phyloP scores from a whole-genome alignment of 2,329 filamentous ascomycete species.

The Fonsecaea nubica region DNA sequence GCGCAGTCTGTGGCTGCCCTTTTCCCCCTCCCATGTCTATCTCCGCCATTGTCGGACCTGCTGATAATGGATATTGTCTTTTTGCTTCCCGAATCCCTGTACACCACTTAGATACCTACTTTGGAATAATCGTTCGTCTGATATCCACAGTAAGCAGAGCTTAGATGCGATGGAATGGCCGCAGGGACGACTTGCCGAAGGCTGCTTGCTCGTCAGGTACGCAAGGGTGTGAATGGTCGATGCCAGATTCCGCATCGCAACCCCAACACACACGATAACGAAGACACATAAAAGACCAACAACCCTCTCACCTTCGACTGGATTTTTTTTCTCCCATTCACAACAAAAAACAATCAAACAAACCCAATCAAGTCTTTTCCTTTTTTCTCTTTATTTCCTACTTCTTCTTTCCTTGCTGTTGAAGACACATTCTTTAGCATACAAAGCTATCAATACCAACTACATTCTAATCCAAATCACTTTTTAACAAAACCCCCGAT shows the following conservation, averaged over 20 bases:
- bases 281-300: slow-evolving; percentile 24
- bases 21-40: background rate
- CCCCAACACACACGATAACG: background rate
- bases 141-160: slow-evolving; percentile 22
- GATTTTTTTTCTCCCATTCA: slow-evolving; percentile 26
- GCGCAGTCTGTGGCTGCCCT: slow-evolving; percentile 13
- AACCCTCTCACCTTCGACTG: slow-evolving; percentile 1
- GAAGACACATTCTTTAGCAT: slow-evolving; percentile 36
- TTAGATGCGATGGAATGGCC: background rate
- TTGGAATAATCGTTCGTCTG: background rate
- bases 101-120: background rate
- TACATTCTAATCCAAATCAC: slow-evolving; percentile 13
- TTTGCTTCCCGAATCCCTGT: slow-evolving; percentile 14
- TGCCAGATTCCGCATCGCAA: slow-evolving; percentile 3
- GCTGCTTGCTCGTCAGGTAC: background rate
- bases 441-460: slow-evolving; percentile 8
- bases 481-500: background rate
- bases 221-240: background rate
- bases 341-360: slow-evolving; percentile 20
- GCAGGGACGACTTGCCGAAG: background rate
- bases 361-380: slow-evolving; percentile 26
- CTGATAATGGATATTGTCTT: background rate
- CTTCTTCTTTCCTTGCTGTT: slow-evolving; percentile 33
- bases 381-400: slow-evolving; percentile 21
- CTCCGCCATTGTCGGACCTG: background rate